These are phyloP conservation scores for Backusella circina DNA, from an alignment of 192 early-diverging fungal species.

Conservation along the genomic window DNA sequence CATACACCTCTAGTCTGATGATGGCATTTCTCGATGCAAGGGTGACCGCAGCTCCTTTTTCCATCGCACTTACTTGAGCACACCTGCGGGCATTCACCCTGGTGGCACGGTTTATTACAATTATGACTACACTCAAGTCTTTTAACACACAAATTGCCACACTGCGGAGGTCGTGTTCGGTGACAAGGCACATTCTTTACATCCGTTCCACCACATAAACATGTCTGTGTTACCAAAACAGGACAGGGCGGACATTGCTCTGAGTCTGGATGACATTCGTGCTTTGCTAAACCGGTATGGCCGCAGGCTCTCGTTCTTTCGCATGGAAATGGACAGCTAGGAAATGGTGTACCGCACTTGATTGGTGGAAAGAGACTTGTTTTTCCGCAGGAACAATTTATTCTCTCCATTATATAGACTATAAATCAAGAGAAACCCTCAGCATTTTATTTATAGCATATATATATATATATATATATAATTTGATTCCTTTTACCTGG, in stretches of 20 bases:
- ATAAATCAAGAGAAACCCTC: neutral
- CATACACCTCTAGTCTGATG: slow-evolving; percentile 56
- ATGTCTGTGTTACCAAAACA: slow-evolving; percentile 66
- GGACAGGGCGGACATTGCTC: slow-evolving; percentile 91
- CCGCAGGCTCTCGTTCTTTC: slow-evolving; percentile 68
- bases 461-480: too few relatives aligned
- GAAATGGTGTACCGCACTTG: slow-evolving; percentile 77
- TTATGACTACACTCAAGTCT: slow-evolving; percentile 66
- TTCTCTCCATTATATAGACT: slow-evolving; percentile 75
- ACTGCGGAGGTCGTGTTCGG: slow-evolving; percentile 66
- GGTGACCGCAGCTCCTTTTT: slow-evolving; percentile 80
- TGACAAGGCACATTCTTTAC: slow-evolving; percentile 85
- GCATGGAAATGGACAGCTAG: slow-evolving; percentile 73
- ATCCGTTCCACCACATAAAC: slow-evolving; percentile 74
- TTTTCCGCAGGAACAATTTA: slow-evolving; percentile 82
- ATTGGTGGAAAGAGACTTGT: slow-evolving; percentile 82
- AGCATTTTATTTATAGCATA: neutral
- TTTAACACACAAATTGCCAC: slow-evolving; percentile 50
- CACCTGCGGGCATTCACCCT: slow-evolving; percentile 59
- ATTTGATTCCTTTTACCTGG: slow-evolving; percentile 25
- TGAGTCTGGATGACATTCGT: slow-evolving; percentile 82
- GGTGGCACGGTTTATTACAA: slow-evolving; percentile 83
- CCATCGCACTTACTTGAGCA: slow-evolving; percentile 76
- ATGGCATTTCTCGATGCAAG: slow-evolving; percentile 75
- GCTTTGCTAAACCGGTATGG: slow-evolving; percentile 64